phyloP scores from a whole-genome alignment of 78 protist species.

The Dictyostelium firmibasis region DNA sequence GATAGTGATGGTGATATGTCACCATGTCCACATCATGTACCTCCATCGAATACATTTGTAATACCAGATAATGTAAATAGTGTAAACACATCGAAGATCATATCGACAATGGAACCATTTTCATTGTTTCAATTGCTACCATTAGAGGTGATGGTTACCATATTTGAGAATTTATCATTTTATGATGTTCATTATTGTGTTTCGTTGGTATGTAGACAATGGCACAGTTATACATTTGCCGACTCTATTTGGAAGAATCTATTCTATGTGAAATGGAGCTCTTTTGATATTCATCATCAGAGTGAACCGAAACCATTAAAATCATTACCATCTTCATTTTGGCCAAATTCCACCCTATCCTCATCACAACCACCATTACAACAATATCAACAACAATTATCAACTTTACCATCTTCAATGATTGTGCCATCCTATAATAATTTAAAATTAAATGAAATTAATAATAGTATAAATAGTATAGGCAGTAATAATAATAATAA shows the following conservation, averaged over 20 bases:
- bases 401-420: not conserved
- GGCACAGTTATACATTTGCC: constrained; percentile 20
- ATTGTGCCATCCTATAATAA: not conserved
- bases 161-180: constrained; percentile 39
- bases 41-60: not conserved
- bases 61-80: not conserved
- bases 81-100: not conserved
- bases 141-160: constrained; percentile 18
- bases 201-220: constrained; percentile 30
- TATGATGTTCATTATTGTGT: constrained; percentile 21
- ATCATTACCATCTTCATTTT: not conserved
- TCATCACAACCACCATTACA: not conserved
- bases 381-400: not conserved
- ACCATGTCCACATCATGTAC: not conserved
- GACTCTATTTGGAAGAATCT: constrained; percentile 50
- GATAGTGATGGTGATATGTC: not conserved
- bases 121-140: constrained; percentile 42
- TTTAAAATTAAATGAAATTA: not conserved
- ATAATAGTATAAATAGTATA: not conserved
- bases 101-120: not conserved
- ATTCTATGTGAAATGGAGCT: constrained; percentile 23
- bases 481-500: not conserved
- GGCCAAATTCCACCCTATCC: not conserved
- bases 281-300: constrained; percentile 29
- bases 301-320: constrained; percentile 25